A percentile compares a stretch with the other conserved stretches of the same genome.
phyloP scores from a whole-genome alignment of 1,139 yeast species.

The Protomyces arabidopsidicola region DNA sequence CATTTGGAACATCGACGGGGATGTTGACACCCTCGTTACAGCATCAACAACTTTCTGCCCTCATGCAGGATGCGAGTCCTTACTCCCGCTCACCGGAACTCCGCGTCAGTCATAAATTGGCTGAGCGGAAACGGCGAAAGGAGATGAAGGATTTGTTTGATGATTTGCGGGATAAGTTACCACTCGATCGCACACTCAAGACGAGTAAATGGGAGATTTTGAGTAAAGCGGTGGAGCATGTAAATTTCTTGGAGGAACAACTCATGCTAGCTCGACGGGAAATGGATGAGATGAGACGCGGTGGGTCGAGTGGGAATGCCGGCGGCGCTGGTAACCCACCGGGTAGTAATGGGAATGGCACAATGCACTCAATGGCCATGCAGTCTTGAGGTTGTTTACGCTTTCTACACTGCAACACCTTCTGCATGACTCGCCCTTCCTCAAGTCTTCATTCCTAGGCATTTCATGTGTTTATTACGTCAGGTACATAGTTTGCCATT shows the following conservation, averaged over 20 bases:
- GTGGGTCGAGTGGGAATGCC: not conserved
- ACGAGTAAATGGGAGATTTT: slow-evolving; percentile 35
- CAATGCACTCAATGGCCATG: not conserved
- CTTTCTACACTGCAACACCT: too few relatives aligned
- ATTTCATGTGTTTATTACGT: too few relatives aligned
- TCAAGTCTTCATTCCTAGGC: too few relatives aligned
- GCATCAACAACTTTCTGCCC: slow-evolving; percentile 1
- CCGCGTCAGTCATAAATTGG: slow-evolving; percentile 35
- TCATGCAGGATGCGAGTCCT: slow-evolving; percentile 28
- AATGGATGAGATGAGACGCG: slow-evolving; percentile 14
- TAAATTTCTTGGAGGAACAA: slow-evolving; percentile 14
- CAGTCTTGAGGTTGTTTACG: not conserved
- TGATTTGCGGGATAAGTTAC: slow-evolving; percentile 33
- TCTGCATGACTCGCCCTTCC: too few relatives aligned
- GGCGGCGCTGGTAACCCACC: not conserved
- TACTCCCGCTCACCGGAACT: slow-evolving; percentile 35
- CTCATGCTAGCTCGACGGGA: slow-evolving; percentile 10
- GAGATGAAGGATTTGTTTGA: slow-evolving; percentile 35
- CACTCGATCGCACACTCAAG: slow-evolving; percentile 35
- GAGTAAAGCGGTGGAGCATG: slow-evolving; percentile 30
- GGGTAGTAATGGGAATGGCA: not conserved
- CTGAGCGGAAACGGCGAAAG: slow-evolving; percentile 35
- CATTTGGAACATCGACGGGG: not conserved
- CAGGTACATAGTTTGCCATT: too few relatives aligned
- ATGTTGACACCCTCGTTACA: slow-evolving; percentile 5